Conservation (phyloP, 495 filamentous ascomycete species). For the Melanomma pulvis-pyrius region DNA sequence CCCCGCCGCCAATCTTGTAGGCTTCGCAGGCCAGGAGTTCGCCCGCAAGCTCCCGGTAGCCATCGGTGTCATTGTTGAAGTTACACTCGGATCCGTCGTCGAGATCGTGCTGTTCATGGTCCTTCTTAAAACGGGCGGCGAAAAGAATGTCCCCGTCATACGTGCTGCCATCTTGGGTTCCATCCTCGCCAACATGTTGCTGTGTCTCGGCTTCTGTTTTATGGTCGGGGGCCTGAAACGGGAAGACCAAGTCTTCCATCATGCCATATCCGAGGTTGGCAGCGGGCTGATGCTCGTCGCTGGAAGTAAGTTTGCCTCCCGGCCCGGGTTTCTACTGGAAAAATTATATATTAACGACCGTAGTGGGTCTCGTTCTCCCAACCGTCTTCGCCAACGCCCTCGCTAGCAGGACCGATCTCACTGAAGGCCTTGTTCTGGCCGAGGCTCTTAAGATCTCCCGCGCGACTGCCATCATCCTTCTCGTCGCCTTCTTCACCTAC, state of each 20-base stretch:
- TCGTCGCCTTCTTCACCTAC: slow-evolving; percentile 76
- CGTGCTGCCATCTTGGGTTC: slow-evolving; percentile 81
- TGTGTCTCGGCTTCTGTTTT: slow-evolving; percentile 76
- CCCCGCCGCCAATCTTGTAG: slow-evolving; percentile 82
- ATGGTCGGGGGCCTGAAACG: slow-evolving; percentile 71
- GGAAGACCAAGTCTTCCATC: slow-evolving; percentile 66
- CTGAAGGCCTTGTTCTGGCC: slow-evolving; percentile 42
- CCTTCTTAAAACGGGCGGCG: slow-evolving; percentile 54
- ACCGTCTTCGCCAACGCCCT: slow-evolving; percentile 74
- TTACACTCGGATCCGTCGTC: slow-evolving; percentile 73
- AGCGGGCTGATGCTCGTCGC: slow-evolving; percentile 80
- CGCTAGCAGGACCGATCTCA: slow-evolving; percentile 43
- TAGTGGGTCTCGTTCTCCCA: slow-evolving; percentile 77
- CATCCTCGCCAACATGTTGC: slow-evolving; percentile 72
- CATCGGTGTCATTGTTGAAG: slow-evolving; percentile 75
- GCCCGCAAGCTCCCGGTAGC: slow-evolving; percentile 79
- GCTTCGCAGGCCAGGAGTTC: slow-evolving; percentile 81
- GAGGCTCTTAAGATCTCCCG: slow-evolving; percentile 70
- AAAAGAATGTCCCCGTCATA: slow-evolving; percentile 64
- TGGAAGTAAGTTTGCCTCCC: slow-evolving; percentile 36
- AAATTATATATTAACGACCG: slow-evolving; percentile 9
- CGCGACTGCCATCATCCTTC: slow-evolving; percentile 73
- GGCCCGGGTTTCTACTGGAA: background rate
- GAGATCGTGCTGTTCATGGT: slow-evolving; percentile 86
- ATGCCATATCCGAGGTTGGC: slow-evolving; percentile 78